Percentiles rank a stretch among this genome's conserved stretches.
Conservation (phyloP, 345 rosid species). For the Pseudoturritis turrita region DNA sequence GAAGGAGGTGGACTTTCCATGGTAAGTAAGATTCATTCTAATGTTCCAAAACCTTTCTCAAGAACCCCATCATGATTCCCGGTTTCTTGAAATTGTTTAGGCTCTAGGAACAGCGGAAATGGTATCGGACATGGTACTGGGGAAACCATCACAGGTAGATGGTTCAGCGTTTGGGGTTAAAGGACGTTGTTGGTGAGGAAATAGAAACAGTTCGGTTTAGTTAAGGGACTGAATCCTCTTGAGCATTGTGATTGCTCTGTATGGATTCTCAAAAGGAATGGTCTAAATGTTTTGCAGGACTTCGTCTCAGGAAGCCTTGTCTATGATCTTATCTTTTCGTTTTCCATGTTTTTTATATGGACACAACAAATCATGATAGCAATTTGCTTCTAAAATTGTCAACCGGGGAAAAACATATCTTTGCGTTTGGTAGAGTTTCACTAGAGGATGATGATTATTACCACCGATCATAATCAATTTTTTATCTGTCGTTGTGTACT, state of each 20-base stretch:
- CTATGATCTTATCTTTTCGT: neutral
- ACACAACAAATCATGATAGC: neutral
- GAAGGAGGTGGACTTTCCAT: slow-evolving; percentile 89
- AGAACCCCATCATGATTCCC: neutral
- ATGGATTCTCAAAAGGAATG: neutral
- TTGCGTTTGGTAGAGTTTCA: neutral
- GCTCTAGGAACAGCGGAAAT: slow-evolving; percentile 91
- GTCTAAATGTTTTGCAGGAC: neutral
- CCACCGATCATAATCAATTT: neutral
- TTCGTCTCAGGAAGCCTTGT: neutral
- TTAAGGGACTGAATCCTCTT: neutral
- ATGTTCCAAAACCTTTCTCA: neutral
- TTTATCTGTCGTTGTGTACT: neutral
- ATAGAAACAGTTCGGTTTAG: neutral
- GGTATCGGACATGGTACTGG: slow-evolving; percentile 69
- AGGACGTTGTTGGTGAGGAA: slow-evolving; percentile 29
- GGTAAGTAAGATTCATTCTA: slow-evolving; percentile 43
- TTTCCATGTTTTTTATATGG: neutral
- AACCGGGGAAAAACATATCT: neutral
- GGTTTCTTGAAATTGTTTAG: slow-evolving; percentile 40
- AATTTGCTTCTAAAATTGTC: neutral
- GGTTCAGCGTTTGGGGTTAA: slow-evolving; percentile 47
- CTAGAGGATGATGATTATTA: neutral
- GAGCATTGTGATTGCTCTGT: neutral
- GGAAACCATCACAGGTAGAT: slow-evolving; percentile 48